Conservation (phyloP, 1,139 yeast species). For the Kluyveromyces marxianus region DNA sequence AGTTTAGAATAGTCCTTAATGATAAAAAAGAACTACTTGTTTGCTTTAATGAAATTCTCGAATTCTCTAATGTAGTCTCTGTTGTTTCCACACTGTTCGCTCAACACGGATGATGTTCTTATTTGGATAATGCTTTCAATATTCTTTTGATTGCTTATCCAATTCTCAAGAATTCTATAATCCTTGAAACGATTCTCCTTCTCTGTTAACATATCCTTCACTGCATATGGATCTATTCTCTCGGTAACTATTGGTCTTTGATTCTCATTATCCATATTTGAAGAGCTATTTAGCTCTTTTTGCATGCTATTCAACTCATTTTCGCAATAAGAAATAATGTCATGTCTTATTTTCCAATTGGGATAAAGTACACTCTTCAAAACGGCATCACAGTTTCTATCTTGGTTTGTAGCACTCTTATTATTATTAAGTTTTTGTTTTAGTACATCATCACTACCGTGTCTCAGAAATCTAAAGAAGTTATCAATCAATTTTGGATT, state of each 20-base stretch:
- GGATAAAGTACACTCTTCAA: constrained; percentile 33
- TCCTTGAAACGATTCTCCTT: constrained; percentile 25
- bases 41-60: constrained; percentile 12
- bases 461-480: constrained; percentile 37
- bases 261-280: constrained; percentile 14
- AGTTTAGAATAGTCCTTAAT: constrained; percentile 31
- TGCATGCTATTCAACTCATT: constrained; percentile 25
- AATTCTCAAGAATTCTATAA: constrained; percentile 27
- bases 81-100: constrained; percentile 33
- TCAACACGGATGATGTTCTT: constrained; percentile 31
- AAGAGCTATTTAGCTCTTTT: constrained; percentile 22
- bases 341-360: constrained; percentile 36
- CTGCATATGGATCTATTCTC: constrained; percentile 42
- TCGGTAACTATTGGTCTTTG: constrained; percentile 19
- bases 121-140: constrained; percentile 36
- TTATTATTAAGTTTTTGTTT: constrained; percentile 34
- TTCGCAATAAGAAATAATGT: constrained; percentile 35
- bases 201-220: constrained; percentile 31
- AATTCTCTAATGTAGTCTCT: constrained; percentile 23
- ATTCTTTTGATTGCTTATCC: constrained; percentile 34
- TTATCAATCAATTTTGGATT: constrained; percentile 35
- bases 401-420: constrained; percentile 15
- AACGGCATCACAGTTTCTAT: constrained; percentile 29
- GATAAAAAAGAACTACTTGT: constrained; percentile 3
- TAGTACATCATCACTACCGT: constrained; percentile 38